A percentile compares a stretch with the other conserved stretches of the same genome.
These are phyloP conservation scores for Leptographium radiaticola DNA, from an alignment of 2,329 filamentous ascomycete genomes.

Conservation along the genomic window DNA sequence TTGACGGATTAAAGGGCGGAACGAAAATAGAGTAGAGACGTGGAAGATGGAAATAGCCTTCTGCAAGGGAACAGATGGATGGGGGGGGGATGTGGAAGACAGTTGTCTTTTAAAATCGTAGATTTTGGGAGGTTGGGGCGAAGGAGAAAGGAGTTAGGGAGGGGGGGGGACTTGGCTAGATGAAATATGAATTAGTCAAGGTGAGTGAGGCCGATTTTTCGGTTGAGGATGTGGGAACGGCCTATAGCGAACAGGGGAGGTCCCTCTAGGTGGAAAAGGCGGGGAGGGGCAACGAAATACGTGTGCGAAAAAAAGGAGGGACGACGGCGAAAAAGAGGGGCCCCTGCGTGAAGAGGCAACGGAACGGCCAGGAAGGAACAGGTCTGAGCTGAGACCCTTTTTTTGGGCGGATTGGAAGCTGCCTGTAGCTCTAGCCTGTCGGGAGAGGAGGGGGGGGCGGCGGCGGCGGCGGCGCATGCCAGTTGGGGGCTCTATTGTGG, in stretches of 20 bases:
- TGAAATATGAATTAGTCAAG: conserved; percentile 7
- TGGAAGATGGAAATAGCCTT: background rate
- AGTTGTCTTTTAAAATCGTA: background rate
- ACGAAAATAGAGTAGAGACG: conserved; percentile 13
- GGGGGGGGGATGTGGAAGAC: background rate
- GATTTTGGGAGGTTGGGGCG: conserved; percentile 11
- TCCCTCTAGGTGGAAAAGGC: background rate
- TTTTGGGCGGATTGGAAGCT: background rate
- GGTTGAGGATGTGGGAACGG: conserved; percentile 7
- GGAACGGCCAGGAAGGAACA: conserved; percentile 1
- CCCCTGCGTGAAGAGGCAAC: background rate
- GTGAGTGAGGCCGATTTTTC: conserved; percentile 8
- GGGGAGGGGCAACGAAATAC: background rate
- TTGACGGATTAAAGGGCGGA: conserved; percentile 30
- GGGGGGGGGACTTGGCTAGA: conserved; percentile 1
- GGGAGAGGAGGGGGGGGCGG: background rate
- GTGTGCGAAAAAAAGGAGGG: background rate
- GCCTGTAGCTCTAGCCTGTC: background rate
- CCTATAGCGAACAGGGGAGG: background rate
- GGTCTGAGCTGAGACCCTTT: background rate
- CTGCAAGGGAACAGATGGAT: background rate
- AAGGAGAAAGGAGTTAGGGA: conserved; percentile 1
- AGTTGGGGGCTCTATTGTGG: background rate
- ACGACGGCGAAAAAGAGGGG: conserved; percentile 5
- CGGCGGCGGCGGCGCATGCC: background rate